phyloP scores from a whole-genome alignment of 345 rosid genomes.

The Salix udensis region DNA sequence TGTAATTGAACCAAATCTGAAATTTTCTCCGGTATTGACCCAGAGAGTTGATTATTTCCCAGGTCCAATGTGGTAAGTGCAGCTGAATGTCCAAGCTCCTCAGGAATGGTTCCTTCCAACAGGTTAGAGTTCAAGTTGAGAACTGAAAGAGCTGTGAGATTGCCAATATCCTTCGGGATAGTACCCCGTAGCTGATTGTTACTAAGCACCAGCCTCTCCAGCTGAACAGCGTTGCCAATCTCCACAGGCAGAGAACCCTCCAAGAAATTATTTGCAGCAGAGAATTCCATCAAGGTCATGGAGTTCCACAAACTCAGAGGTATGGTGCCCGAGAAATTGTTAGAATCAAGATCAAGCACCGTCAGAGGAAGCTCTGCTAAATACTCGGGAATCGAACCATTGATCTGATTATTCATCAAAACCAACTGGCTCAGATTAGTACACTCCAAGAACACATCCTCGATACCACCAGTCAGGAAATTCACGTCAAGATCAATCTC shows the following conservation, averaged over 20 bases:
- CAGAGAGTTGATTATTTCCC: constrained; percentile 66
- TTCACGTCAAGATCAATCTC: constrained; percentile 65
- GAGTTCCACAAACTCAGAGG: constrained; percentile 67
- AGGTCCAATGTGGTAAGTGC: constrained; percentile 72
- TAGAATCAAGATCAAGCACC: constrained; percentile 71
- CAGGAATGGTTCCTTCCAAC: constrained; percentile 61
- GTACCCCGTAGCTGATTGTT: constrained; percentile 53
- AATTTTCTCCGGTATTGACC: constrained; percentile 58
- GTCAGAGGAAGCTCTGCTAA: constrained; percentile 65
- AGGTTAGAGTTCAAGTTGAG: constrained; percentile 67
- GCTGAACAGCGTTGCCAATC: constrained; percentile 53
- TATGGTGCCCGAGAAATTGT: constrained; percentile 60
- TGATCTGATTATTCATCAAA: constrained; percentile 50
- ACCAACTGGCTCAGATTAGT: constrained; percentile 54
- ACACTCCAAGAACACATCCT: constrained; percentile 56
- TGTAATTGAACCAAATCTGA: constrained; percentile 66
- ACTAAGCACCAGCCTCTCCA: constrained; percentile 63
- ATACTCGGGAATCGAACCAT: constrained; percentile 57
- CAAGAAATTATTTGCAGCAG: constrained; percentile 57
- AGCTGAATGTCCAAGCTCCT: constrained; percentile 59
- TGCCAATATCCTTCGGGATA: constrained; percentile 69
- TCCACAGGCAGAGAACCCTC: constrained; percentile 54
- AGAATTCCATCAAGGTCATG: constrained; percentile 61
- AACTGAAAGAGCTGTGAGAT: constrained; percentile 57
- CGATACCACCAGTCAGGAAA: constrained; percentile 47